Evolutionary conservation across 306 rosid species (phyloP).

Genomic region (Lathyrus oleraceus): DNA sequence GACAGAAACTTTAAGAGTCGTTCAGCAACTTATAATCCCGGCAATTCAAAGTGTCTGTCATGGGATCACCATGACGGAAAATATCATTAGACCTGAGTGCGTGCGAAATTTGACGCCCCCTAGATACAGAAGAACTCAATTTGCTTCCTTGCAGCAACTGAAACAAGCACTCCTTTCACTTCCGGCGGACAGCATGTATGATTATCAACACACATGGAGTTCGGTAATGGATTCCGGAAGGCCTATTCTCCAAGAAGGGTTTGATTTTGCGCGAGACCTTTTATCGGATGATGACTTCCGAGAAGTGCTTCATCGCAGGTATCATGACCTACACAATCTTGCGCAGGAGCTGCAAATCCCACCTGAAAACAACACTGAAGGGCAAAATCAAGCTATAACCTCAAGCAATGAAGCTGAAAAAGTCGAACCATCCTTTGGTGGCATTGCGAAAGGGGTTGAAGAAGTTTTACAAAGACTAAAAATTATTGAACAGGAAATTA

Average conservation of each 20-base stretch:
- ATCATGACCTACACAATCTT: conserved; percentile 77
- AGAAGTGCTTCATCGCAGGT: conserved; percentile 84
- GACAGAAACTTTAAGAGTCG: conserved; percentile 76
- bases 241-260: conserved; percentile 60
- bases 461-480: conserved; percentile 80
- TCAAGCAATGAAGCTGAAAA: conserved; percentile 50
- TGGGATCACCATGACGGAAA: conserved; percentile 77
- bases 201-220: conserved; percentile 94
- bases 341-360: conserved; percentile 91
- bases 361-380: conserved; percentile 60
- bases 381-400: conserved; percentile 51
- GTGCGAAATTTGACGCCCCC: conserved; percentile 76
- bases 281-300: conserved; percentile 87
- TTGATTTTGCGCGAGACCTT: conserved; percentile 85
- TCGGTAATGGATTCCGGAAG: conserved; percentile 63
- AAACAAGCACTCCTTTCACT: conserved; percentile 82
- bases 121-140: conserved; percentile 70
- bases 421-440: conserved; percentile 76
- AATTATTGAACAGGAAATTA: conserved; percentile 93
- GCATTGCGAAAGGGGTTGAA: conserved; percentile 98
- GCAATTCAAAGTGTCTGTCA: conserved; percentile 80
- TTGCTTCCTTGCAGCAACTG: conserved; percentile 64
- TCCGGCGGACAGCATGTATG: conserved; percentile 94
- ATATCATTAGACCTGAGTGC: conserved; percentile 79
- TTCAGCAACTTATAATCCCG: conserved; percentile 77